phyloP scores from a whole-genome alignment of 2,329 filamentous ascomycete species.

The Verticillium albo-atrum region DNA sequence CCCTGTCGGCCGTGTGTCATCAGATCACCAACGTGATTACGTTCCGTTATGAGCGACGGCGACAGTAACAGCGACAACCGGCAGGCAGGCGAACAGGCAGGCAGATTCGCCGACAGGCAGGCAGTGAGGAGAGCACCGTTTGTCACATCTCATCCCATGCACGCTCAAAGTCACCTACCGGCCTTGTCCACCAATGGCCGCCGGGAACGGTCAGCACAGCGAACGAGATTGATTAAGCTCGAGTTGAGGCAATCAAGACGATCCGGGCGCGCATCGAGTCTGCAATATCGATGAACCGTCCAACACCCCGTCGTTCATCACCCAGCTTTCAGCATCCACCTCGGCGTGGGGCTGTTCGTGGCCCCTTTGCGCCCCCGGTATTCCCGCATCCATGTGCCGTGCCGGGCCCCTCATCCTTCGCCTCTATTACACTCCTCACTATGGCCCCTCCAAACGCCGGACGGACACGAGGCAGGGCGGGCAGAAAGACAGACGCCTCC shows the following conservation, averaged over 20 bases:
- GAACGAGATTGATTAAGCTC: too few species aligned
- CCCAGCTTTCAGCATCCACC: neutral
- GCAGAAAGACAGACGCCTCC: neutral
- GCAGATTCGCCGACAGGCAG: neutral
- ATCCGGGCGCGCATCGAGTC: too few species aligned
- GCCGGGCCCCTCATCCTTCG: neutral
- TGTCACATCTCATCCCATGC: neutral
- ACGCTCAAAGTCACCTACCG: neutral
- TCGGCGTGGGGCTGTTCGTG: neutral
- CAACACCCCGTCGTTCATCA: neutral
- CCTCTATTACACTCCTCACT: neutral
- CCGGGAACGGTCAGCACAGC: neutral
- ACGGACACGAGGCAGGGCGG: neutral
- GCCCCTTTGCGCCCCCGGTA: neutral
- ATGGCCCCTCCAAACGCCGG: neutral
- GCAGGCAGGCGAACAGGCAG: neutral
- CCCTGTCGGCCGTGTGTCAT: neutral
- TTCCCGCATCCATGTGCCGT: neutral
- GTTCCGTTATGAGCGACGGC: neutral
- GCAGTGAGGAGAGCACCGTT: neutral
- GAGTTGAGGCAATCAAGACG: neutral
- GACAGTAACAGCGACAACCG: neutral
- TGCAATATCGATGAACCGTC: too few species aligned
- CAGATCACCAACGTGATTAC: neutral
- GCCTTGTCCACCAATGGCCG: neutral